Evolutionary conservation across 352 stramenopile genomes (phyloP), one percentile per base, ranked within the genome.

Genomic region (Globisporangium viniferum): DNA sequence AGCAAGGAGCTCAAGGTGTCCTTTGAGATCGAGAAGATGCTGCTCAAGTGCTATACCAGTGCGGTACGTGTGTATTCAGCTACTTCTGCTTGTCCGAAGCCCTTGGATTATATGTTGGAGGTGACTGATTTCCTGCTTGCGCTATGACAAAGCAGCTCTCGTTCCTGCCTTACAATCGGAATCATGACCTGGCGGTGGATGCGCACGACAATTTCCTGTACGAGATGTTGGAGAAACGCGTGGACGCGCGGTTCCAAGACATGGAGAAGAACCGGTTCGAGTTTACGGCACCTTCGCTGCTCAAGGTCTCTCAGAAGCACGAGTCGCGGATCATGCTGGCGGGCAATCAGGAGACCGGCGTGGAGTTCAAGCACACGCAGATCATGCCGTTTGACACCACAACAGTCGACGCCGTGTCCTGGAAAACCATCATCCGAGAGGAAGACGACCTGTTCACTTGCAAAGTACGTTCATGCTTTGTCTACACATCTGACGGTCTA

Each of bases 1-100:
- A 44, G 33, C 20, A 54, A 54, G 29, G 57, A 70, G 46, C 36
- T 29, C 57, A 64, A 65, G 22, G 36, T 31, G 12, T 53, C 58
- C 35, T 31, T 54, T 29, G 55, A 60, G 31, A 70, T 70, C 22
- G 57, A 61, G 15, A 59, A 61, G 35, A n/a, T 70, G 59, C 59
- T 70, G 18, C 14, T 66, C 65, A 64, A 65, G 59, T 66, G 65
- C 44, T 64, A 56, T 53, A 51, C 31, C n/a, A 60, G 46, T n/a
- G 24, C 65, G 33, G 65, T 70, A 24, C 41, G 55, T 64, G 31
- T 33, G 36, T 18, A 12, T 44, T 44, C 10, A 12, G 10, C 36
- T 44, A 18, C 36, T 44, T 44, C 10, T 14, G 8, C 20, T 9
- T 62, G 44, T 33, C 15, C 9, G 10, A 24, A 6, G 15, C 10